Evolutionary conservation across 768 basidiomycete genomes (phyloP), one percentile per base, ranked within the genome.

Genomic region (Boletus reticuloceps): DNA sequence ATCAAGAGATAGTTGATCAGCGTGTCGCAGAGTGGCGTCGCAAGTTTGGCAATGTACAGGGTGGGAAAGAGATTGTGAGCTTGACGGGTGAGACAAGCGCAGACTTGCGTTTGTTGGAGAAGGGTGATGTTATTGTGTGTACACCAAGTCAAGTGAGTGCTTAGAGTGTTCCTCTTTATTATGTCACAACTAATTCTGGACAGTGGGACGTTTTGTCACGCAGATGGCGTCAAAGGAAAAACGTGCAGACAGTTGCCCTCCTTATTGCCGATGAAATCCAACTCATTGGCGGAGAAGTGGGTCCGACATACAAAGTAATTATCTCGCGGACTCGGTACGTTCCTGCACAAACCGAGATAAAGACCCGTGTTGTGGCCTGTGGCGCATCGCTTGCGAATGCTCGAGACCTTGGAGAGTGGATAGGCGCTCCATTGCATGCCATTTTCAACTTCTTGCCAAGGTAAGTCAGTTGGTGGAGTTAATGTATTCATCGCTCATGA

Each of bases 401-500:
- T 25, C 5, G 25, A 25, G 25, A 25, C 25, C 25, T 25, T 1
- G 27, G 27, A 27, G 27, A 27, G 27, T 27, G 27, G 27, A 27
- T 9, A 27, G 27, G 27, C 1, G 27, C 27, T 27, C 7, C 27
- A 27, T 27, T 7, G 3, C 94, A 97, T 67, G 91, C 90, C 3
- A 91, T 97, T 61, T 99, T 98, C 85, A 99, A 98, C 75, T 97
- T 99, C 72, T 88, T 94, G 0, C 94, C 95, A 0, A 89, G 90
- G 86, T 90, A 68, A 48, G 77, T 58, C 3, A 36, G 10, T 53
- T 25, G 9, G 36, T 12, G 16, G 13, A 7, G 13, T 8, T 25
- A n/a, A 4, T 46, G 22, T 22, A 40, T 51, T 67, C 20, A 64
- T 41, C 19, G 19, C 46, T 60, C 12, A 65, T 12, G 5, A 4